phyloP scores from a whole-genome alignment of 768 basidiomycete genomes.

The Hygrocybe punicea region DNA sequence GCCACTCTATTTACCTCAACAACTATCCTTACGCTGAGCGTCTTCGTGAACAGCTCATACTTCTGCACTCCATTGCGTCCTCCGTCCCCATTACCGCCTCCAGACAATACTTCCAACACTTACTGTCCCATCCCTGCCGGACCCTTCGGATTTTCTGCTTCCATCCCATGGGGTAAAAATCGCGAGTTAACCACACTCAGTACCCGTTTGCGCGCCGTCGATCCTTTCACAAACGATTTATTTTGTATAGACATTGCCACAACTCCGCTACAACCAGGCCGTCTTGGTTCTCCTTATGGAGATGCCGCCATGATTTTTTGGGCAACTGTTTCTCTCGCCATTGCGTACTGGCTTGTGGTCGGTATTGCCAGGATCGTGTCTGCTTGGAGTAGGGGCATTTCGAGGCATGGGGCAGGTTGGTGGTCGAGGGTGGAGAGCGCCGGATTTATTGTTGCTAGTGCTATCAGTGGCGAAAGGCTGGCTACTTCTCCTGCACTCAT shows the following conservation, averaged over 20 bases:
- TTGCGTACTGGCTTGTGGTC: conserved; percentile 79
- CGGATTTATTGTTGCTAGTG: conserved; percentile 87
- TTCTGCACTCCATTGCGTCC: conserved; percentile 80
- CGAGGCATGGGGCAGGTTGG: conserved; percentile 55
- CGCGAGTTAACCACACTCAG: conserved; percentile 79
- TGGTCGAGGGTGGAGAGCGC: conserved; percentile 77
- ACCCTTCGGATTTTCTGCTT: conserved; percentile 74
- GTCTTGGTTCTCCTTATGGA: conserved; percentile 57
- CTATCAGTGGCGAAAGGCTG: conserved; percentile 87
- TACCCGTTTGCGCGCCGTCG: conserved; percentile 84
- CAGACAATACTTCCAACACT: conserved; percentile 32
- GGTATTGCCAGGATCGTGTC: conserved; percentile 77
- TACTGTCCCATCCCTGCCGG: conserved; percentile 83
- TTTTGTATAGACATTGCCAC: conserved; percentile 76
- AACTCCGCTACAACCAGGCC: conserved; percentile 67
- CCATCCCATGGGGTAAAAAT: conserved; percentile 59
- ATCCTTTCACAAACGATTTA: conserved; percentile 77
- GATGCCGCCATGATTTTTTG: conserved; percentile 66
- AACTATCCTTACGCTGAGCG: conserved; percentile 71
- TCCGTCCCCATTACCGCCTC: conserved; percentile 61
- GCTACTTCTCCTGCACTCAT: conserved; percentile 81
- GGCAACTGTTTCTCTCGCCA: conserved; percentile 66
- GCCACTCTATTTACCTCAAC: conserved; percentile 88
- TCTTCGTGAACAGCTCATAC: conserved; percentile 66
- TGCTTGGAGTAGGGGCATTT: conserved; percentile 75